These are phyloP conservation scores for Sarocladiaceae sp. DNA, from an alignment of 2,329 filamentous ascomycete genomes.

Conservation along the genomic window DNA sequence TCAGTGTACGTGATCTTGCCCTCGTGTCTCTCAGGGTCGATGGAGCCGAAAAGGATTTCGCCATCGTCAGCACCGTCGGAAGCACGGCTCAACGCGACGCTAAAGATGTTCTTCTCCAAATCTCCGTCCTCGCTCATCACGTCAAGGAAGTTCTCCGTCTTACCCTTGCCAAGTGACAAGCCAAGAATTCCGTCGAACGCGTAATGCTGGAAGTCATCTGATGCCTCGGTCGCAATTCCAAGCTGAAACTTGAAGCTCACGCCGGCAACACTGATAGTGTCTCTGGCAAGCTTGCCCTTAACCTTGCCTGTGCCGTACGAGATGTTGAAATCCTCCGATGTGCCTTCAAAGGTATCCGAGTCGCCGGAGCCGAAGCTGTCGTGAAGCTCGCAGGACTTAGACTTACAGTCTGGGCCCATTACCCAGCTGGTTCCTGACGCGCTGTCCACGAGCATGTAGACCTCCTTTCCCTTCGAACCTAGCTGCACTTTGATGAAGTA, in stretches of 20 bases:
- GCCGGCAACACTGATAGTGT: constrained; percentile 61
- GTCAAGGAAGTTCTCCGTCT: constrained; percentile 61
- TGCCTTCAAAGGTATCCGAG: constrained; percentile 56
- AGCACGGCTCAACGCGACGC: constrained; percentile 62
- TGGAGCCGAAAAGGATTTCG: constrained; percentile 68
- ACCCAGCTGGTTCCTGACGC: constrained; percentile 75
- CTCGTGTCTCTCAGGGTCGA: constrained; percentile 59
- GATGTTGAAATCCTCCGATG: constrained; percentile 53
- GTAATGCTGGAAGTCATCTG: constrained; percentile 67
- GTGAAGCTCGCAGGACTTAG: constrained; percentile 61
- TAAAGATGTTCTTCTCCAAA: constrained; percentile 60
- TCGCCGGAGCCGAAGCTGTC: constrained; percentile 60
- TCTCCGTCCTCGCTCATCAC: constrained; percentile 49
- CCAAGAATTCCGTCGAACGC: constrained; percentile 86
- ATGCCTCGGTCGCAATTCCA: constrained; percentile 65
- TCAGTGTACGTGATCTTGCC: constrained; percentile 63
- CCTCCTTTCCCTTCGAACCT: constrained; percentile 45
- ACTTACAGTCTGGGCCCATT: constrained; percentile 64
- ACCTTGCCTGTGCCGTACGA: constrained; percentile 74
- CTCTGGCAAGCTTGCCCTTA: constrained; percentile 57
- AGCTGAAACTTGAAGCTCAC: constrained; percentile 60
- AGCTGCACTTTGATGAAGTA: constrained; percentile 55
- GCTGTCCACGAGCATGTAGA: constrained; percentile 61
- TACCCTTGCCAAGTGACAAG: constrained; percentile 56
- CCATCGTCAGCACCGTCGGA: constrained; percentile 63